Evolutionary conservation across 2,329 filamentous ascomycete species (phyloP).

Genomic region (Xylaria sp.): DNA sequence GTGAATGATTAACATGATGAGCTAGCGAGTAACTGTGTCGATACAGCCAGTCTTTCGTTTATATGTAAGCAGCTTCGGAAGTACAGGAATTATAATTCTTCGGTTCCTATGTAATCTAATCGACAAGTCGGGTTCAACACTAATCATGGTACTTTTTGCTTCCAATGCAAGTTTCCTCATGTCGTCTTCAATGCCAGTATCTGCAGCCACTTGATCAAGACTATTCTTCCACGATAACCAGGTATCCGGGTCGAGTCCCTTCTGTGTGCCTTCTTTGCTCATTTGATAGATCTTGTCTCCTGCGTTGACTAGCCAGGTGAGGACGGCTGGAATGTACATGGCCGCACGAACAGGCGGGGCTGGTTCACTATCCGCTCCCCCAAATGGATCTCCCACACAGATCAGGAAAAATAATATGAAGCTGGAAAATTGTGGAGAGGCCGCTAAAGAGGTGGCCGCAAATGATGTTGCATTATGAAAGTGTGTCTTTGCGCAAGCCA

Average conservation of each 20-base stretch:
- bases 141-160: neutral
- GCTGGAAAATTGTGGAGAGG: neutral
- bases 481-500: neutral
- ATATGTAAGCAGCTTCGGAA: no score
- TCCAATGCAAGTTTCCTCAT: neutral
- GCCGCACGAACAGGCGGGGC: neutral
- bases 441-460: neutral
- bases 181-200: neutral
- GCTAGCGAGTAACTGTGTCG: no score
- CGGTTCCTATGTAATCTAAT: neutral
- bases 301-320: neutral
- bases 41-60: no score
- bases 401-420: neutral
- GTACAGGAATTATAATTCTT: no score
- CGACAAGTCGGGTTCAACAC: neutral
- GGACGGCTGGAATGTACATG: neutral
- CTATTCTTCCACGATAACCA: neutral
- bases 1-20: no score
- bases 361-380: neutral
- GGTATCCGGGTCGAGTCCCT: neutral
- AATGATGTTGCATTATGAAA: neutral
- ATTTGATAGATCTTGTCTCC: neutral
- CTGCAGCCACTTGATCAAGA: neutral
- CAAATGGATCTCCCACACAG: neutral
- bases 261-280: neutral